Percentiles rank a stretch among this genome's conserved stretches.
These are phyloP conservation scores for Boletales sp. DNA, from an alignment of 768 basidiomycete species.

Conservation along the genomic window DNA sequence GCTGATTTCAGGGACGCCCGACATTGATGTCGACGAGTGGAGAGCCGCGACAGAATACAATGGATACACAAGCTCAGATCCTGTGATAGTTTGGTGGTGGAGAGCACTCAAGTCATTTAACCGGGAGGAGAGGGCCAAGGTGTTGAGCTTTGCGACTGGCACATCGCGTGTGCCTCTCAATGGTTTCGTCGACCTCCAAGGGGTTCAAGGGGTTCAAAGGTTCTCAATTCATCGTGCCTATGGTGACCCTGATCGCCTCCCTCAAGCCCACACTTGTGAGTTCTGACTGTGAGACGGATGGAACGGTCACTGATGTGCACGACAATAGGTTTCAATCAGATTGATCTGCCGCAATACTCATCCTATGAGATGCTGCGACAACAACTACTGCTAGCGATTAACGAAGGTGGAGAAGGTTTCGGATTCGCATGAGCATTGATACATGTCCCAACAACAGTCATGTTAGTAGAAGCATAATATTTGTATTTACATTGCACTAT, in stretches of 20 bases:
- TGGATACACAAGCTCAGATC: conserved; percentile 83
- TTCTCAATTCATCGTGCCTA: conserved; percentile 97
- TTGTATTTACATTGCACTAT: conserved; percentile 30
- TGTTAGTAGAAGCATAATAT: conserved; percentile 32
- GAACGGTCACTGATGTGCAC: conserved; percentile 12
- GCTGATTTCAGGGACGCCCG: conserved; percentile 95
- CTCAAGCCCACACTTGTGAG: conserved; percentile 89
- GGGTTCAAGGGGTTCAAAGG: conserved; percentile 88
- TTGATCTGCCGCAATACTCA: conserved; percentile 90
- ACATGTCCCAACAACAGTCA: not conserved
- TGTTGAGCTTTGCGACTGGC: conserved; percentile 94
- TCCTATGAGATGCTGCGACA: conserved; percentile 96
- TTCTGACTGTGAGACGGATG: conserved; percentile 4
- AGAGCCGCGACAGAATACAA: conserved; percentile 89
- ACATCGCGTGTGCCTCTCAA: conserved; percentile 90
- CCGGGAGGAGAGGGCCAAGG: conserved; percentile 93
- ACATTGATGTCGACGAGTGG: conserved; percentile 98
- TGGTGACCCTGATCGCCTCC: conserved; percentile 77
- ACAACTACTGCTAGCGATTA: conserved; percentile 86
- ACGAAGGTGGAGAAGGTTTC: conserved; percentile 95
- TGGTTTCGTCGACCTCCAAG: conserved; percentile 94
- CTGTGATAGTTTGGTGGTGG: conserved; percentile 99
- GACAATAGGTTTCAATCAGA: conserved; percentile 81
- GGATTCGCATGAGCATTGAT: conserved; percentile 58
- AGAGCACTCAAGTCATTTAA: conserved; percentile 96